Evolutionary conservation across 306 rosid species (phyloP).

Genomic region (Lupinus albus): DNA sequence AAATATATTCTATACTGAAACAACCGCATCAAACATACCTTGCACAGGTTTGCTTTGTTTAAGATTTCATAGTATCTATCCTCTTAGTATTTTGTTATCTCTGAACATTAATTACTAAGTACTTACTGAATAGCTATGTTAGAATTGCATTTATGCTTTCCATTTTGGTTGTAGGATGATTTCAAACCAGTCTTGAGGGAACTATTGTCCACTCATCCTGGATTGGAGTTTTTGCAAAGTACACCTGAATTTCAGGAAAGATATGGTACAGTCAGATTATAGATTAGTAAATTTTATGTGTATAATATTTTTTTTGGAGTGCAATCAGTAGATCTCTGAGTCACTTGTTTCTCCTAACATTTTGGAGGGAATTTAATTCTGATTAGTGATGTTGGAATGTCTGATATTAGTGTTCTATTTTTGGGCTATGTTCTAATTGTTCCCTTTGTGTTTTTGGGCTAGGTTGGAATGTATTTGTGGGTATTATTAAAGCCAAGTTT

Average conservation of each 20-base stretch:
- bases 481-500: background rate
- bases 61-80: conserved; percentile 10
- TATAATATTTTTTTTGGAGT: background rate
- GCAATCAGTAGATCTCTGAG: conserved; percentile 17
- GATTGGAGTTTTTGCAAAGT: conserved; percentile 71
- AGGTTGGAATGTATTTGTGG: background rate
- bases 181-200: conserved; percentile 71
- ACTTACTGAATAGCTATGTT: conserved; percentile 8
- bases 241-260: conserved; percentile 82
- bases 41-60: conserved; percentile 60
- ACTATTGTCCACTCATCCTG: conserved; percentile 69
- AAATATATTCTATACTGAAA: conserved; percentile 61
- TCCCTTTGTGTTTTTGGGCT: conserved; percentile 6
- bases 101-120: conserved; percentile 25
- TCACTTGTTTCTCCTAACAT: conserved; percentile 14
- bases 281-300: background rate
- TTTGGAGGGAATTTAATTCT: conserved; percentile 20
- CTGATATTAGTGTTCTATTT: conserved; percentile 18
- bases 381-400: conserved; percentile 21
- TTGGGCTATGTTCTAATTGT: conserved; percentile 27
- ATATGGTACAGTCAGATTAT: conserved; percentile 56
- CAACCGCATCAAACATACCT: conserved; percentile 61
- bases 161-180: conserved; percentile 57
- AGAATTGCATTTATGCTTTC: conserved; percentile 9
- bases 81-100: conserved; percentile 33